A percentile compares a stretch with the other conserved stretches of the same genome.
phyloP scores from a whole-genome alignment of 495 filamentous ascomycete genomes.

The Penicillium subrubescens region DNA sequence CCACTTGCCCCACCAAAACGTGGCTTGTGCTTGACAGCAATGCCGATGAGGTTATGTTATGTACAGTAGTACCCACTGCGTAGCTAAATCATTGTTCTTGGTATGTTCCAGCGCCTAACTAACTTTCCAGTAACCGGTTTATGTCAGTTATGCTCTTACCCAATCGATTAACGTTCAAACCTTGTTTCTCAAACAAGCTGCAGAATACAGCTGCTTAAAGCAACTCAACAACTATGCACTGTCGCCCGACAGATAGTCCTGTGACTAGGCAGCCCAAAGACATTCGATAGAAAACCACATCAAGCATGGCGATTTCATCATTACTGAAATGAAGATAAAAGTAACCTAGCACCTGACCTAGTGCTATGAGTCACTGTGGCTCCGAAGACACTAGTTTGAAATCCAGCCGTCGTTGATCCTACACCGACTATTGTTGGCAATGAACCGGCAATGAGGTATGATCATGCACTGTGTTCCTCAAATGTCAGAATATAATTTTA shows the following conservation, averaged over 20 bases:
- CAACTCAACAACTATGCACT: not conserved
- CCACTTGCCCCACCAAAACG: slow-evolving; percentile 10
- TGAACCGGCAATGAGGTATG: not conserved
- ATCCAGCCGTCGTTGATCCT: slow-evolving; percentile 12
- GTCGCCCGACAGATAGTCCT: not conserved
- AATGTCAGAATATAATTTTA: not conserved
- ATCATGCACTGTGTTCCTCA: not conserved
- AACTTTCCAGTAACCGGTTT: not conserved
- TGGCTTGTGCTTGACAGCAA: slow-evolving; percentile 7
- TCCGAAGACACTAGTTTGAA: slow-evolving; percentile 16
- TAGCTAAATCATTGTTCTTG: not conserved
- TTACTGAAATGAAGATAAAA: not conserved
- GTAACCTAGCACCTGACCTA: not conserved
- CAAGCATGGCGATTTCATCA: not conserved
- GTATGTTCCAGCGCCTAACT: slow-evolving; percentile 6
- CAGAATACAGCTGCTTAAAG: not conserved
- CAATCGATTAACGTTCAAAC: slow-evolving; percentile 6
- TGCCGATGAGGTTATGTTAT: not conserved
- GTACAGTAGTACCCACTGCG: not conserved
- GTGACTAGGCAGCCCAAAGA: not conserved
- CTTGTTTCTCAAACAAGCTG: slow-evolving; percentile 12
- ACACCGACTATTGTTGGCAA: slow-evolving; percentile 7
- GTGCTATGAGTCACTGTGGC: slow-evolving; percentile 19
- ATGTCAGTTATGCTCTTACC: not conserved
- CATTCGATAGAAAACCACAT: not conserved